Percentiles rank a stretch among this genome's conserved stretches.
phyloP scores from a whole-genome alignment of 2,329 filamentous ascomycete genomes.

The Arthrobotrys megalospora region DNA sequence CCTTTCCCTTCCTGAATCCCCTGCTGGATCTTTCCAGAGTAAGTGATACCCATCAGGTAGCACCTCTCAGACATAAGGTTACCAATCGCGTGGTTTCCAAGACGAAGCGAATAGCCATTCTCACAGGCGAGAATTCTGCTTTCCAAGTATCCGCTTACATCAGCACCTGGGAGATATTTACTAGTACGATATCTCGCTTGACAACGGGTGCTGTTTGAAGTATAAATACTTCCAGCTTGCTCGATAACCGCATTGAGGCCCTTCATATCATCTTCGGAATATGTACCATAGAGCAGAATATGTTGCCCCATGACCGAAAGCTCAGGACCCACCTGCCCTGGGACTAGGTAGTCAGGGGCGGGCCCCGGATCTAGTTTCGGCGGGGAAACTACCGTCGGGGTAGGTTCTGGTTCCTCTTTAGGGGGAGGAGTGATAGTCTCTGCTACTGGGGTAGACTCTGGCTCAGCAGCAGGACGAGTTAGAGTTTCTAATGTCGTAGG shows the following conservation, averaged over 20 bases:
- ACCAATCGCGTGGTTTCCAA: background rate
- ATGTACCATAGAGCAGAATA: background rate
- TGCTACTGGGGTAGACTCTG: background rate
- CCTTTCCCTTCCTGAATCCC: background rate
- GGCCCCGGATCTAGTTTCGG: background rate
- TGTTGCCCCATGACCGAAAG: background rate
- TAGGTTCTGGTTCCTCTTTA: background rate
- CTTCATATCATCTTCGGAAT: background rate
- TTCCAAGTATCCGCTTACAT: conserved; percentile 13
- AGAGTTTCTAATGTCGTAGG: background rate
- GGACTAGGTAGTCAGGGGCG: background rate
- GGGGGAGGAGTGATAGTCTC: background rate
- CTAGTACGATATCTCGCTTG: conserved; percentile 9
- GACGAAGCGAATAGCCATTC: conserved; percentile 14
- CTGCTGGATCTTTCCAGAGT: background rate
- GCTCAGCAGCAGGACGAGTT: background rate
- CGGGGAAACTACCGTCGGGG: background rate
- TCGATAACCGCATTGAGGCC: background rate
- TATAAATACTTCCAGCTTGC: background rate
- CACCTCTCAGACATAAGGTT: background rate
- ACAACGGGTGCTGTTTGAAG: background rate
- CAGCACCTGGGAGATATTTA: conserved; percentile 12
- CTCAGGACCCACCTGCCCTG: background rate
- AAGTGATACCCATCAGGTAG: background rate
- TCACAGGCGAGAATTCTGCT: conserved; percentile 15